Conservation (phyloP, 441 rosid genomes). For the Gossypium trilobum region DNA sequence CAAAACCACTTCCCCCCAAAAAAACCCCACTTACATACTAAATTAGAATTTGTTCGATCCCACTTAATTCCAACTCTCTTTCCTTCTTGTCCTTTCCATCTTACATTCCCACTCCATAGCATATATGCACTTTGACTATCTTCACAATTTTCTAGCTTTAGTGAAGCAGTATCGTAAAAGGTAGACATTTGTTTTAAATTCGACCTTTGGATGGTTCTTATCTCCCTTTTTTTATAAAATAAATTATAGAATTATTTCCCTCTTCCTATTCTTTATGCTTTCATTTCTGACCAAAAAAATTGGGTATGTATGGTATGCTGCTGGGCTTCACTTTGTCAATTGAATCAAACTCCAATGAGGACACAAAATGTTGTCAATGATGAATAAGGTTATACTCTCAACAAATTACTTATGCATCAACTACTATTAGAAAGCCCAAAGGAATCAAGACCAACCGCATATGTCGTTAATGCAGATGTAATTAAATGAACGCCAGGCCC, state of each 20-base stretch:
- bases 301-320: conserved; percentile 24
- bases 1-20: neutral
- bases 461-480: conserved; percentile 67
- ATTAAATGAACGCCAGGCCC: conserved; percentile 73
- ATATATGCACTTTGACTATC: conserved; percentile 11
- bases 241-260: no score
- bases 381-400: neutral
- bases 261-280: conserved; percentile 11
- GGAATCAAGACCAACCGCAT: conserved; percentile 45
- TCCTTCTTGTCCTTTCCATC: neutral
- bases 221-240: neutral
- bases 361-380: neutral
- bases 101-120: neutral
- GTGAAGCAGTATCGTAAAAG: neutral
- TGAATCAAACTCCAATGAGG: conserved; percentile 25
- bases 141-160: neutral
- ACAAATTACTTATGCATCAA: neutral
- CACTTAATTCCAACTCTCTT: neutral
- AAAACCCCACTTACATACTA: neutral
- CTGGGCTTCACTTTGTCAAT: conserved; percentile 30
- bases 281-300: no score
- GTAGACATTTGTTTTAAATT: no score
- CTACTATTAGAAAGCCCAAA: conserved; percentile 1
- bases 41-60: conserved; percentile 13
- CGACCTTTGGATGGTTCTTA: neutral